A percentile compares a stretch with the other conserved stretches of the same genome.
Conservation (phyloP, 352 stramenopile genomes). For the Globisporangium nodosum region DNA sequence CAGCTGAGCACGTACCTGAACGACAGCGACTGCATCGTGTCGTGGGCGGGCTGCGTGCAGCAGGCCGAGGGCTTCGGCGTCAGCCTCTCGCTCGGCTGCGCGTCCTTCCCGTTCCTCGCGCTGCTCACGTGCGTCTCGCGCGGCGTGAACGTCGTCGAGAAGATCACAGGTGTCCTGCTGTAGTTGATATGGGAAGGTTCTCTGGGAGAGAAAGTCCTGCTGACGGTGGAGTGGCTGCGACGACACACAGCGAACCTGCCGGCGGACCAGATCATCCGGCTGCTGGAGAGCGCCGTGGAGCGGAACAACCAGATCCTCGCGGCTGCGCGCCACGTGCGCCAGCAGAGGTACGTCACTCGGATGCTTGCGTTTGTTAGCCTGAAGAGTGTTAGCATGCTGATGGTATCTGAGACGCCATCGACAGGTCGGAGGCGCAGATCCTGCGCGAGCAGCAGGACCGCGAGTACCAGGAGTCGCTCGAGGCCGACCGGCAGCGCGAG, state of each 20-base stretch:
- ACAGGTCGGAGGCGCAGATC: slow-evolving; percentile 72
- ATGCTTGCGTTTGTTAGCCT: neutral
- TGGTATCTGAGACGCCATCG: neutral
- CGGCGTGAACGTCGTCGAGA: slow-evolving; percentile 79
- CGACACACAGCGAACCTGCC: slow-evolving; percentile 45
- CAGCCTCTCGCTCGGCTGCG: slow-evolving; percentile 77
- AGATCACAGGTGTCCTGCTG: slow-evolving; percentile 58
- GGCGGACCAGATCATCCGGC: slow-evolving; percentile 50
- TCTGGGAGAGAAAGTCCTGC: neutral
- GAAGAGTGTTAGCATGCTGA: neutral
- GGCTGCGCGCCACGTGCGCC: slow-evolving; percentile 57
- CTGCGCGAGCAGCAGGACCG: slow-evolving; percentile 91
- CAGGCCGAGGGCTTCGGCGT: slow-evolving; percentile 76
- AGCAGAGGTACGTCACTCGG: slow-evolving; percentile 34
- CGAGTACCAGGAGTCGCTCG: slow-evolving; percentile 91
- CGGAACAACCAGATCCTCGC: slow-evolving; percentile 75
- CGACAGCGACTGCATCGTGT: slow-evolving; percentile 77
- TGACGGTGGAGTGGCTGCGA: too few relatives aligned
- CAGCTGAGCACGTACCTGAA: slow-evolving; percentile 68
- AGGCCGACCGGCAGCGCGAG: slow-evolving; percentile 83
- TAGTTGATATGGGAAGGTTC: neutral
- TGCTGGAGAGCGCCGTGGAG: slow-evolving; percentile 47
- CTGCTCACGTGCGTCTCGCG: slow-evolving; percentile 75
- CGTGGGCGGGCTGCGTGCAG: slow-evolving; percentile 78
- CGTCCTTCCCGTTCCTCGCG: slow-evolving; percentile 75